Evolutionary conservation across 352 stramenopile genomes (phyloP).

Genomic region (Phytophthora crassamura): DNA sequence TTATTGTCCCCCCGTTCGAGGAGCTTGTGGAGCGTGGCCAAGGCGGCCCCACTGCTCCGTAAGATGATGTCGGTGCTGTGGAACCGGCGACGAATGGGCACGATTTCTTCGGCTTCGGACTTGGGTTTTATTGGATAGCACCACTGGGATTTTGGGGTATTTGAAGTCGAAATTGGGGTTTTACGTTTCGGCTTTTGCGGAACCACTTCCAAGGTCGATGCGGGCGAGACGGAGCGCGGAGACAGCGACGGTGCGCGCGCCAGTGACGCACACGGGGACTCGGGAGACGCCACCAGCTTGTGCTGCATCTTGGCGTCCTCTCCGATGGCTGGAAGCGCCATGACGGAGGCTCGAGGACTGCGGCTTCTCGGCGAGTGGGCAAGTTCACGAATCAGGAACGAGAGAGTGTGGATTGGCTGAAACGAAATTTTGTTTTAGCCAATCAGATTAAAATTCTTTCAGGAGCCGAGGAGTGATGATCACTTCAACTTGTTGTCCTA

Average conservation of each 20-base stretch:
- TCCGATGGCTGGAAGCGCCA: constrained; percentile 55
- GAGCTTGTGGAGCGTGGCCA: constrained; percentile 22
- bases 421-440: too few species aligned
- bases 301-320: constrained; percentile 53
- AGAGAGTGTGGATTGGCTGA: background rate
- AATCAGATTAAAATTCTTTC: too few species aligned
- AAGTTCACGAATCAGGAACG: constrained; percentile 25
- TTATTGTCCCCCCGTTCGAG: constrained; percentile 20
- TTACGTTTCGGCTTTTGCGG: constrained; percentile 7
- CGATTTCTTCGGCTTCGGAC: constrained; percentile 17
- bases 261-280: constrained; percentile 23
- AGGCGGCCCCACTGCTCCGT: constrained; percentile 13
- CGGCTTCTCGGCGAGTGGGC: constrained; percentile 24
- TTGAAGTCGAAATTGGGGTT: constrained; percentile 4
- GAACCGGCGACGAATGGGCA: constrained; percentile 53
- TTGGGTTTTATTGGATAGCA: constrained; percentile 5
- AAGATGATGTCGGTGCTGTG: constrained; percentile 69
- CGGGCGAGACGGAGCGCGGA: constrained; percentile 26
- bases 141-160: constrained; percentile 17
- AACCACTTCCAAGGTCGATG: constrained; percentile 5
- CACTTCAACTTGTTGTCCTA: too few species aligned
- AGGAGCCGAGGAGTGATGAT: too few species aligned
- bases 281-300: background rate
- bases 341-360: background rate
- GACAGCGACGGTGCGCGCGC: constrained; percentile 31